A percentile compares a stretch with the other conserved stretches of the same genome.
Conservation (phyloP, 2,329 filamentous ascomycete genomes). For the Aureobasidium musti region DNA sequence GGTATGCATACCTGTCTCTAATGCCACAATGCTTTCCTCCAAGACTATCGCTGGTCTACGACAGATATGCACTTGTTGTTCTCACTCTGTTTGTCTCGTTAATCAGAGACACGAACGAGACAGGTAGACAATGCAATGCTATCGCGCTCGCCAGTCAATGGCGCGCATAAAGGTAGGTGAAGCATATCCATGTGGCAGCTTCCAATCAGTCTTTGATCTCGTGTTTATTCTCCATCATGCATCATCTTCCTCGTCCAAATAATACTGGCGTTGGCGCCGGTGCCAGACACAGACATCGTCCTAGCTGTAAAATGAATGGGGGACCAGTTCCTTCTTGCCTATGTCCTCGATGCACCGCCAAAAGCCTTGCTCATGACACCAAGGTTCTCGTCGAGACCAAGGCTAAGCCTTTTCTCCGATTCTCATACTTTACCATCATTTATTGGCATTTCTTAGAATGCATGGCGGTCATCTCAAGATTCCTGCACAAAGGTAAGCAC, state of each 20-base stretch:
- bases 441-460: not conserved
- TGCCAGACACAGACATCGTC: not conserved
- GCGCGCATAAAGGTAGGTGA: not conserved
- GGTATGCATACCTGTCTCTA: not conserved
- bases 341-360: constrained; percentile 1
- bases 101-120: not conserved
- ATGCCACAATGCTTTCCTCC: not conserved
- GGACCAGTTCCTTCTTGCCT: not conserved
- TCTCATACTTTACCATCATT: not conserved
- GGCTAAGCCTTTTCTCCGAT: not conserved
- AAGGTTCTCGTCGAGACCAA: not conserved
- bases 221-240: not conserved
- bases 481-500: not conserved
- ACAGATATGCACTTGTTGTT: not conserved
- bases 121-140: not conserved
- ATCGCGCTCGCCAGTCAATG: not conserved
- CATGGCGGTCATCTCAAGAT: not conserved
- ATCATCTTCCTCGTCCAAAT: not conserved
- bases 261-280: constrained; percentile 2
- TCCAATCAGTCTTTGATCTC: not conserved
- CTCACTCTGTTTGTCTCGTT: not conserved
- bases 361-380: not conserved
- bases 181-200: not conserved
- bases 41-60: not conserved
- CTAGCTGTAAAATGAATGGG: constrained; percentile 1